Evolutionary conservation across 2,329 filamentous ascomycete genomes (phyloP).

Genomic region (Zelopaecilomyces penicillatus): DNA sequence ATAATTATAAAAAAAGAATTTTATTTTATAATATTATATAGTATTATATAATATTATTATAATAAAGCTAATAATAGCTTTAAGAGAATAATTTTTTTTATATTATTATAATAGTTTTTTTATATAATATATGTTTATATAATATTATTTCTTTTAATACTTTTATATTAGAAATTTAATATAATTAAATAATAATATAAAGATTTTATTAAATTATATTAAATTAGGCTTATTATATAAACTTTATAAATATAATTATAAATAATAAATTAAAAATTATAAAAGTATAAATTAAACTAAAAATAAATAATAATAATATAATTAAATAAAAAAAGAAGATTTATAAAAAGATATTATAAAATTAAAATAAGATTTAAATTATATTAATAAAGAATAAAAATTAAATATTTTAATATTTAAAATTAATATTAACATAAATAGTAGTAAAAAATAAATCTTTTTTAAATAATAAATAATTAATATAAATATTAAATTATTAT

Average conservation of each 20-base stretch:
- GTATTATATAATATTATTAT: background rate
- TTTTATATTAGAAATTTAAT: no score
- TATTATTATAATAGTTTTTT: slow-evolving; percentile 1
- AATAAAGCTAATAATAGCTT: background rate
- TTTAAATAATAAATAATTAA: background rate
- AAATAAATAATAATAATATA: no score
- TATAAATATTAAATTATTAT: background rate
- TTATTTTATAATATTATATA: background rate
- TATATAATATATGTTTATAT: no score
- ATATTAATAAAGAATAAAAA: no score
- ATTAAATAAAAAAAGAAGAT: no score
- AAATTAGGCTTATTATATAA: no score
- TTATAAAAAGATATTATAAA: no score
- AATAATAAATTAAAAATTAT: background rate
- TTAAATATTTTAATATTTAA: no score
- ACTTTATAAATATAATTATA: background rate
- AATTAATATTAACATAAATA: background rate
- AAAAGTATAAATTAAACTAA: background rate
- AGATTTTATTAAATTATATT: background rate
- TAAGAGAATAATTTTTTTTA: background rate
- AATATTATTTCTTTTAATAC: no score
- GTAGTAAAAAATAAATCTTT: background rate
- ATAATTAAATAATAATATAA: no score
- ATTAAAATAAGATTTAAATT: no score
- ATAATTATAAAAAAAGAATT: background rate